These are phyloP conservation scores for Cladophialophora yegresii DNA, from an alignment of 2,329 filamentous ascomycete genomes.

Conservation along the genomic window DNA sequence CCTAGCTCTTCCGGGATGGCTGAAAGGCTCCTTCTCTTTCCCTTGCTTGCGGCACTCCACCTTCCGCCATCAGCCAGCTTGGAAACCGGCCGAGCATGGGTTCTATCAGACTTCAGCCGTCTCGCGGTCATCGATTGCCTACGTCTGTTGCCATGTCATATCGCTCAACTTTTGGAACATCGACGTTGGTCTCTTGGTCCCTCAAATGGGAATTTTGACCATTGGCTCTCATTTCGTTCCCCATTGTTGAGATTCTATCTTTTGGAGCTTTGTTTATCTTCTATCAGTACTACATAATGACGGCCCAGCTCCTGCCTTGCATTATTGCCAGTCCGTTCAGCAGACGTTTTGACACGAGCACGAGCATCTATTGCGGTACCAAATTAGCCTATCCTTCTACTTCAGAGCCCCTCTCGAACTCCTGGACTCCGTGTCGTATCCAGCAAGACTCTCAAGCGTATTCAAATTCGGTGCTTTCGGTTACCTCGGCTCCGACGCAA, in stretches of 20 bases:
- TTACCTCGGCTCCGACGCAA: slow-evolving; percentile 18
- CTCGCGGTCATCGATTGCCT: slow-evolving; percentile 7
- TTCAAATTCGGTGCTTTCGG: slow-evolving; percentile 22
- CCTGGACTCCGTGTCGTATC: slow-evolving; percentile 22
- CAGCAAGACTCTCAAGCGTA: slow-evolving; percentile 23
- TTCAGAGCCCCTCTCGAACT: slow-evolving; percentile 12
- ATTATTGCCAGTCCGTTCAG: slow-evolving; percentile 29
- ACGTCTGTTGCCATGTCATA: slow-evolving; percentile 28
- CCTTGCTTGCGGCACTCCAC: background rate
- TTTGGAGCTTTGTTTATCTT: slow-evolving; percentile 20
- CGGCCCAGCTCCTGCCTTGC: slow-evolving; percentile 28
- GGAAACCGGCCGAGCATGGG: slow-evolving; percentile 15
- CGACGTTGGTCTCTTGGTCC: slow-evolving; percentile 31
- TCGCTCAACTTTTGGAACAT: slow-evolving; percentile 33
- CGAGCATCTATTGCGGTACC: slow-evolving; percentile 22
- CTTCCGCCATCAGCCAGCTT: slow-evolving; percentile 20
- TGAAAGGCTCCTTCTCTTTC: slow-evolving; percentile 17
- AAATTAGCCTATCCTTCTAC: slow-evolving; percentile 9
- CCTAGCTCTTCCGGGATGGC: background rate
- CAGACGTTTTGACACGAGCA: slow-evolving; percentile 23
- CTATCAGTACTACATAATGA: slow-evolving; percentile 31
- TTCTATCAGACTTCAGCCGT: background rate
- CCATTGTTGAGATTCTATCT: slow-evolving; percentile 27
- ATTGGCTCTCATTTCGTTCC: slow-evolving; percentile 33
- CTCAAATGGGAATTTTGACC: slow-evolving; percentile 31